Conservation (phyloP, 140 eudicot species). For the Erigeron philadelphicus region DNA sequence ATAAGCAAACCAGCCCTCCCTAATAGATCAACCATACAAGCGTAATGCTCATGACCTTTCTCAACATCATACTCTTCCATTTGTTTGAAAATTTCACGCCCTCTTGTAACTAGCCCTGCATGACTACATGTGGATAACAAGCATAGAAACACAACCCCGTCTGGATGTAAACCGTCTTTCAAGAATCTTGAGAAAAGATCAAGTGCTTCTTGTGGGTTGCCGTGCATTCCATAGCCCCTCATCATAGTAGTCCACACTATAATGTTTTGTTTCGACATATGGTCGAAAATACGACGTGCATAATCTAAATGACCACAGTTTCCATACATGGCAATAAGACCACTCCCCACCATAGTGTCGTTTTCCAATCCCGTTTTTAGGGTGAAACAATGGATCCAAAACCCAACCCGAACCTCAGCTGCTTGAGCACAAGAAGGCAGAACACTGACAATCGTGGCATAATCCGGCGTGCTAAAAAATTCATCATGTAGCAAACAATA, state of each 20-base stretch:
- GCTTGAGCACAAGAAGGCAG: constrained; percentile 58
- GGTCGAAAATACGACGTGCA: constrained; percentile 33
- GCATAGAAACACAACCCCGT: constrained; percentile 38
- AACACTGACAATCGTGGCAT: constrained; percentile 42
- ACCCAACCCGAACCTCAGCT: constrained; percentile 40
- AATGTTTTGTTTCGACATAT: constrained; percentile 29
- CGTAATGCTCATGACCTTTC: constrained; percentile 42
- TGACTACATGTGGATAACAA: constrained; percentile 51
- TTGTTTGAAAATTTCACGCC: constrained; percentile 33
- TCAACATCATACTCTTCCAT: constrained; percentile 39
- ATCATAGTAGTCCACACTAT: constrained; percentile 49
- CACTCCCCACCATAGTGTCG: constrained; percentile 40
- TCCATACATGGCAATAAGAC: constrained; percentile 45
- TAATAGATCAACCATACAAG: constrained; percentile 46
- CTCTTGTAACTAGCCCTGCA: constrained; percentile 39
- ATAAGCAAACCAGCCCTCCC: constrained; percentile 43
- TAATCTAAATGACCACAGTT: constrained; percentile 41
- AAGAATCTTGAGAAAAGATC: constrained; percentile 34
- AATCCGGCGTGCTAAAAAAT: constrained; percentile 21
- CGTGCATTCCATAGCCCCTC: constrained; percentile 49
- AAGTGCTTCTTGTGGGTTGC: constrained; percentile 37
- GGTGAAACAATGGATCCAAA: constrained; percentile 41
- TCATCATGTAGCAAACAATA: constrained; percentile 24
- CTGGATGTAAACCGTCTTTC: constrained; percentile 36
- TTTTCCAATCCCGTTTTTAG: constrained; percentile 28